Conservation (phyloP, 495 filamentous ascomycete genomes). For the Umbilicaria muhlenbergii region DNA sequence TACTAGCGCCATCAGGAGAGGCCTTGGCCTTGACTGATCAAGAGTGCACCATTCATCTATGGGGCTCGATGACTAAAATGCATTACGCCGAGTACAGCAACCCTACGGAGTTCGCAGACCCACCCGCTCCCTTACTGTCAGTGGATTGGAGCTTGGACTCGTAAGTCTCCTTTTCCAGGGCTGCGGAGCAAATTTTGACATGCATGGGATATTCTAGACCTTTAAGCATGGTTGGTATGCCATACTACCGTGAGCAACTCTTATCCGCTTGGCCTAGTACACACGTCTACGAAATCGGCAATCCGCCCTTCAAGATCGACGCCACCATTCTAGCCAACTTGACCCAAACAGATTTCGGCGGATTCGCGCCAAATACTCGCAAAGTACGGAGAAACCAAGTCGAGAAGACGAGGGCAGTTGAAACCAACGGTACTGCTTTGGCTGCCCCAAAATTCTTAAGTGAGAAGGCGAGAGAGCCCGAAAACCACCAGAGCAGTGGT, state of each 20-base stretch:
- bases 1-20: constrained; percentile 82
- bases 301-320: constrained; percentile 63
- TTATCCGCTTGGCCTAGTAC: constrained; percentile 82
- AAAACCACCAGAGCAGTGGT: constrained; percentile 76
- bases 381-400: constrained; percentile 62
- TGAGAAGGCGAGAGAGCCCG: constrained; percentile 72
- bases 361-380: constrained; percentile 62
- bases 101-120: constrained; percentile 62
- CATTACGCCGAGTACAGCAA: constrained; percentile 76
- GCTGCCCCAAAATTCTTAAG: constrained; percentile 79
- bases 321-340: constrained; percentile 52
- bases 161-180: constrained; percentile 25
- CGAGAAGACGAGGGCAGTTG: constrained; percentile 50
- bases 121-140: constrained; percentile 28
- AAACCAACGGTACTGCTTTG: constrained; percentile 34
- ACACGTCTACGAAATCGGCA: constrained; percentile 67
- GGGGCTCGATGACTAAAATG: constrained; percentile 81
- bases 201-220: constrained; percentile 33
- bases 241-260: constrained; percentile 76
- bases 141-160: constrained; percentile 57
- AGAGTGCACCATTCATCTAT: constrained; percentile 67
- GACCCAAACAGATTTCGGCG: constrained; percentile 51
- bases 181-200: constrained; percentile 1
- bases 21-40: constrained; percentile 70
- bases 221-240: constrained; percentile 75